Evolutionary conservation across 306 rosid species (phyloP).

Genomic region (Gastrolobium villosum): DNA sequence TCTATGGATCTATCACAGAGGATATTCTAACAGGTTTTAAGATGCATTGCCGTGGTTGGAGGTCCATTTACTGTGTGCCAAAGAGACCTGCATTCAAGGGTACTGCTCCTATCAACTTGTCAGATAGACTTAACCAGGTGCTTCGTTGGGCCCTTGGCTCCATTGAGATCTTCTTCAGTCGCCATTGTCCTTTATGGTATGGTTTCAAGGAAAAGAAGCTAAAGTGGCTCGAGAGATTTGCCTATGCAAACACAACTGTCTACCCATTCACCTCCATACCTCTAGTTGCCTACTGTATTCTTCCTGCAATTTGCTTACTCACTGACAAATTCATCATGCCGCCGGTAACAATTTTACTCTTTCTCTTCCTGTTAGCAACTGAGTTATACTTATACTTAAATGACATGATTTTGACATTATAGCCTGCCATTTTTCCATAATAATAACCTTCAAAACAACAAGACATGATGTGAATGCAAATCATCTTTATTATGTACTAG

Average conservation of each 20-base stretch:
- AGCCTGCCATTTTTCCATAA: slow-evolving; percentile 8
- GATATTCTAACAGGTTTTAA: slow-evolving; percentile 91
- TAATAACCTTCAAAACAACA: not conserved
- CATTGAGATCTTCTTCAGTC: slow-evolving; percentile 93
- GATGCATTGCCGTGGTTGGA: slow-evolving; percentile 99
- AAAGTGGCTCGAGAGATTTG: slow-evolving; percentile 88
- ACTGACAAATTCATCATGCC: slow-evolving; percentile 95
- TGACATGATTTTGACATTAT: slow-evolving; percentile 10
- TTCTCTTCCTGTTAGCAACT: not conserved
- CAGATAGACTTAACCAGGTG: slow-evolving; percentile 92
- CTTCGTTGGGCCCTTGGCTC: slow-evolving; percentile 97
- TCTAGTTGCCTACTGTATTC: slow-evolving; percentile 79
- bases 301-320: slow-evolving; percentile 90
- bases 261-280: slow-evolving; percentile 91
- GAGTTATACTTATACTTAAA: not conserved
- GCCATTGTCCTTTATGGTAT: slow-evolving; percentile 83
- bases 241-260: slow-evolving; percentile 87
- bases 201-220: slow-evolving; percentile 87
- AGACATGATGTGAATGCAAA: slow-evolving; percentile 28
- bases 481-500: not conserved
- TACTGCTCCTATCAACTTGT: slow-evolving; percentile 94
- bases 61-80: slow-evolving; percentile 90
- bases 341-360: slow-evolving; percentile 59
- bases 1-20: slow-evolving; percentile 90
- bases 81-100: slow-evolving; percentile 89